Evolutionary conservation across 2,329 filamentous ascomycete species (phyloP).

Genomic region (Pseudogymnoascus sp.): DNA sequence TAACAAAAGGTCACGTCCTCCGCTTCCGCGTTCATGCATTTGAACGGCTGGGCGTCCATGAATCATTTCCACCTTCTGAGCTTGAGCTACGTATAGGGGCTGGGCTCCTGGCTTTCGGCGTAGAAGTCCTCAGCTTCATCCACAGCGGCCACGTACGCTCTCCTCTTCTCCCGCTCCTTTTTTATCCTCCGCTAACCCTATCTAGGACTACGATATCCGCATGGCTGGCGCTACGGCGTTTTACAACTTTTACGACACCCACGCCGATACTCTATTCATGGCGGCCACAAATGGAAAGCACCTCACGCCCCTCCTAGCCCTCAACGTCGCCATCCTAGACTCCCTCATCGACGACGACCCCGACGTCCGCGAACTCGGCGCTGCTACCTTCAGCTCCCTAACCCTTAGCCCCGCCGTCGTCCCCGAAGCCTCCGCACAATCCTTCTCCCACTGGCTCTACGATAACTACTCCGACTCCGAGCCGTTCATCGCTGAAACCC

Average conservation of each 20-base stretch:
- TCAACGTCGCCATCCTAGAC: constrained; percentile 64
- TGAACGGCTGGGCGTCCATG: neutral
- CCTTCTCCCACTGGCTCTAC: neutral
- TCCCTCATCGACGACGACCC: constrained; percentile 86
- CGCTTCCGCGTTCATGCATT: neutral
- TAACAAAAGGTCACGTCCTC: neutral
- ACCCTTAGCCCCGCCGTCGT: constrained; percentile 31
- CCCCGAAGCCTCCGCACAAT: constrained; percentile 30
- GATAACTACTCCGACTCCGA: constrained; percentile 15
- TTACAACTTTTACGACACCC: constrained; percentile 39
- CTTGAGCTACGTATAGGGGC: neutral
- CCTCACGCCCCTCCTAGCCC: constrained; percentile 40
- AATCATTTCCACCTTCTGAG: neutral
- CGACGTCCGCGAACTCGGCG: constrained; percentile 66
- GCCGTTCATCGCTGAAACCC: constrained; percentile 32
- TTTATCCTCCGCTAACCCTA: constrained; percentile 8
- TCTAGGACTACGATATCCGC: constrained; percentile 57
- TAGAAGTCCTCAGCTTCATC: neutral
- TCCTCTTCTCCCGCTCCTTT: neutral
- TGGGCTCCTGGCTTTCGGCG: neutral
- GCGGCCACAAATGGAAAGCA: constrained; percentile 20
- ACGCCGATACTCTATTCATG: constrained; percentile 20
- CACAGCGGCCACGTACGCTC: neutral
- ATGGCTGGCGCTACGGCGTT: constrained; percentile 53
- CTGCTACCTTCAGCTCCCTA: constrained; percentile 24